Evolutionary conservation across 2,329 filamentous ascomycete genomes (phyloP).

Genomic region (Neopestalotiopsis rosae): DNA sequence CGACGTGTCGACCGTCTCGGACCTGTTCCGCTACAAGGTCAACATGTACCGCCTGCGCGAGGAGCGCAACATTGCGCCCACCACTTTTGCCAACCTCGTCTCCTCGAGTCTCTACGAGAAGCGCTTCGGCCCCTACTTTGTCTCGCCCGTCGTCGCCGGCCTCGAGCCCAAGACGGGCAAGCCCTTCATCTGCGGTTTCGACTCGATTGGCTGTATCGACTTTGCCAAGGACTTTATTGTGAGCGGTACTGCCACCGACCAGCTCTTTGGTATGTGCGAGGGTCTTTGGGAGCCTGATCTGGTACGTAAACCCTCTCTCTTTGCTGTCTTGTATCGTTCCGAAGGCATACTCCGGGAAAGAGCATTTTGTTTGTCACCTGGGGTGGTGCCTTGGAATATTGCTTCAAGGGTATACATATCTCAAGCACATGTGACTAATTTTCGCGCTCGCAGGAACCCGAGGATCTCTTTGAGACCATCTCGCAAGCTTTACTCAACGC

Average conservation of each 20-base stretch:
- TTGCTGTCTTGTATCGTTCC: neutral
- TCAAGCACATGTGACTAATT: neutral
- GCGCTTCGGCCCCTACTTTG: constrained; percentile 95
- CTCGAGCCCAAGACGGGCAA: constrained; percentile 92
- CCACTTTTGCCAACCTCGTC: constrained; percentile 96
- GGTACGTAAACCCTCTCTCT: constrained; percentile 55
- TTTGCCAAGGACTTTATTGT: constrained; percentile 99
- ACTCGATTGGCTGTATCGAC: constrained; percentile 99
- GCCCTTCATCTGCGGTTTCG: constrained; percentile 98
- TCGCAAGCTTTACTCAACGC: constrained; percentile 95
- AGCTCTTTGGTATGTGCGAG: constrained; percentile 98
- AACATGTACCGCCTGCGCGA: constrained; percentile 99
- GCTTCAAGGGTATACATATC: neutral
- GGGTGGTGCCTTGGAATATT: neutral
- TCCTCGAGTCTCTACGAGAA: constrained; percentile 90
- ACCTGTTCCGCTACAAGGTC: constrained; percentile 99
- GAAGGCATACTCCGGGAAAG: neutral
- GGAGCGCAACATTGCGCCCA: constrained; percentile 93
- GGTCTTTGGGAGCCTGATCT: constrained; percentile 97
- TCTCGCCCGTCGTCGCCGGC: constrained; percentile 91
- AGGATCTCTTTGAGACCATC: constrained; percentile 97
- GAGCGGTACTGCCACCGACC: constrained; percentile 92
- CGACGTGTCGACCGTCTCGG: constrained; percentile 90
- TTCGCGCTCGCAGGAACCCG: constrained; percentile 66
- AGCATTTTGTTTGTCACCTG: neutral